These are phyloP conservation scores for Sporothrix pallida DNA, from an alignment of 2,329 filamentous ascomycete species.

Conservation along the genomic window DNA sequence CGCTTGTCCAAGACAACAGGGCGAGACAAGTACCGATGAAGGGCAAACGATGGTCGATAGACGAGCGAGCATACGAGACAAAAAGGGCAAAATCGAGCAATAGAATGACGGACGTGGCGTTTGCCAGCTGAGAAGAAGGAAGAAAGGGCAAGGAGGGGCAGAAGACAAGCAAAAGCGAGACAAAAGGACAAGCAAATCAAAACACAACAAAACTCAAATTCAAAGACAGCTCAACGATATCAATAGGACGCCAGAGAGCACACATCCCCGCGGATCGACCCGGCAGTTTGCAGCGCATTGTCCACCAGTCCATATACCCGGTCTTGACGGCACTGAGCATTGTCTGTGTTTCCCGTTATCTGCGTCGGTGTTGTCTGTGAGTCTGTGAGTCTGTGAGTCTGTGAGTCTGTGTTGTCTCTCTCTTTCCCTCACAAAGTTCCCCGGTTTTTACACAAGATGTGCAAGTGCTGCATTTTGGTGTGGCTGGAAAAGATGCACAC, in stretches of 20 bases:
- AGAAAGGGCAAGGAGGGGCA: slow-evolving; percentile 3
- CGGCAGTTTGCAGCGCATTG: slow-evolving; percentile 11
- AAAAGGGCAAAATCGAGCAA: background rate
- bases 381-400: too few relatives aligned
- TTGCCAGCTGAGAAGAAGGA: slow-evolving; percentile 13
- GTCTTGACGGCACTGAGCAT: background rate
- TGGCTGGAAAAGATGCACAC: background rate
- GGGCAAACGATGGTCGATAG: background rate
- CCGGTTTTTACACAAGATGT: slow-evolving; percentile 5
- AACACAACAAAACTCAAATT: background rate
- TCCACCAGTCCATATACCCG: slow-evolving; percentile 20
- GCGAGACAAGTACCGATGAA: slow-evolving; percentile 4
- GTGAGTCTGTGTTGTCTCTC: background rate
- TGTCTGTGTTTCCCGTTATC: background rate
- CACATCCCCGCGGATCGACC: slow-evolving; percentile 12
- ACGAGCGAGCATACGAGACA: slow-evolving; percentile 12
- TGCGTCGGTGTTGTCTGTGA: background rate
- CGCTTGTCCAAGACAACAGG: too few relatives aligned
- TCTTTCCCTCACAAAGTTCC: background rate
- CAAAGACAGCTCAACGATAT: background rate
- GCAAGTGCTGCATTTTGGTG: background rate
- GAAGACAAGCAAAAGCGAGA: background rate
- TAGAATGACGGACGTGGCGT: background rate
- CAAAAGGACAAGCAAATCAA: background rate
- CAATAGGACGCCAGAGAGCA: too few relatives aligned